These are phyloP conservation scores for Ophiostoma montium DNA, from an alignment of 2,329 filamentous ascomycete species.

Conservation along the genomic window DNA sequence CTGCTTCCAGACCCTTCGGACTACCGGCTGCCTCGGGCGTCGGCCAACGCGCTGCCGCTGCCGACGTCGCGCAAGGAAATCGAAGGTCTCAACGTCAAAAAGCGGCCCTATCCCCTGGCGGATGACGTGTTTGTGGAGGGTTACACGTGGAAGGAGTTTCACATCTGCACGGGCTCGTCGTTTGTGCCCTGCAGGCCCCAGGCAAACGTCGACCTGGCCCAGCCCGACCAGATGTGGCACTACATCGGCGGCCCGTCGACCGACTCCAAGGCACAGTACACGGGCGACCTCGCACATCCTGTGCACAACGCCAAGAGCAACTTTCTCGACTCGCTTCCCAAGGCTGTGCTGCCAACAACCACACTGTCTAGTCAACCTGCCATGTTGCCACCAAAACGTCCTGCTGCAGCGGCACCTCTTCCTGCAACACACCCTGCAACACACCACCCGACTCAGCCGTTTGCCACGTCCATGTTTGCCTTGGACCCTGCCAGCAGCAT, in stretches of 20 bases:
- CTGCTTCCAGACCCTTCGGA: conserved; percentile 58
- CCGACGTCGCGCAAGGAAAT: conserved; percentile 48
- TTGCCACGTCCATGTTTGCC: background rate
- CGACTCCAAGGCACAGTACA: conserved; percentile 82
- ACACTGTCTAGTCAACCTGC: background rate
- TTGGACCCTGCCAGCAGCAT: background rate
- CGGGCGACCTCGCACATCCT: conserved; percentile 51
- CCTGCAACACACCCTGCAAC: too few species aligned
- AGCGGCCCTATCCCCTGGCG: conserved; percentile 46
- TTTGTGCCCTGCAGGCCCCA: conserved; percentile 38
- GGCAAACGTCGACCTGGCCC: conserved; percentile 56
- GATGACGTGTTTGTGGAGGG: conserved; percentile 55
- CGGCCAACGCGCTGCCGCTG: conserved; percentile 56
- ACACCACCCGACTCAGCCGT: too few species aligned
- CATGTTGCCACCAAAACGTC: conserved; percentile 6
- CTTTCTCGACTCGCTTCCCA: conserved; percentile 55
- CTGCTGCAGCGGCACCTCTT: background rate
- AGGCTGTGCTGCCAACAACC: conserved; percentile 17
- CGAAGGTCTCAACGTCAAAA: conserved; percentile 54
- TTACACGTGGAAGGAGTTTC: conserved; percentile 69
- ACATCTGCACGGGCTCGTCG: conserved; percentile 36
- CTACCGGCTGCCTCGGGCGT: conserved; percentile 60
- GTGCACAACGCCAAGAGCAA: conserved; percentile 55
- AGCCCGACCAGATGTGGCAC: conserved; percentile 69
- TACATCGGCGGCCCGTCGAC: conserved; percentile 80